Evolutionary conservation across 371 early-diverging fungal genomes (phyloP).

Genomic region (Cokeromyces recurvatus): DNA sequence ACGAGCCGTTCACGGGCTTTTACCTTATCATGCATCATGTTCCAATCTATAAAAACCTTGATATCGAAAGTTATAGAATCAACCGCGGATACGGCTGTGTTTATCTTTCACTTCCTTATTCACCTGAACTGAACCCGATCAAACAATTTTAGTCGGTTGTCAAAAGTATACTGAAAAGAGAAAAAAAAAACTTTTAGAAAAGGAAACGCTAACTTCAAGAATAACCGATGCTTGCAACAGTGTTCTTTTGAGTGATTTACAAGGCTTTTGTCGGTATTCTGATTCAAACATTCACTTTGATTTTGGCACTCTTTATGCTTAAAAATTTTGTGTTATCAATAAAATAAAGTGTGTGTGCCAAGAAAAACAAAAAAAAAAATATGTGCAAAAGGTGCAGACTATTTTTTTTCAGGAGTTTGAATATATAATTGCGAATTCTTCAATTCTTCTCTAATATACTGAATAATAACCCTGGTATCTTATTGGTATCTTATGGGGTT

Average conservation of each 20-base stretch:
- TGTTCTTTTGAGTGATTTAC: not conserved
- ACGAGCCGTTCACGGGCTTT: slow-evolving; percentile 5
- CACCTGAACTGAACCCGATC: slow-evolving; percentile 5
- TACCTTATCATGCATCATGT: slow-evolving; percentile 7
- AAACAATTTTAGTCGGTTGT: slow-evolving; percentile 8
- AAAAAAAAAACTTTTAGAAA: not conserved
- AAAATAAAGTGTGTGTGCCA: no score
- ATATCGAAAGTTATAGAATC: not conserved
- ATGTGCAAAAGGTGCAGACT: no score
- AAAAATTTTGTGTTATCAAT: no score
- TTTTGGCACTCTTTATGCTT: no score
- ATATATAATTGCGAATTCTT: no score
- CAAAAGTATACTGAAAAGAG: slow-evolving; percentile 5
- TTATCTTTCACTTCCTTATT: slow-evolving; percentile 1
- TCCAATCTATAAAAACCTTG: slow-evolving; percentile 5
- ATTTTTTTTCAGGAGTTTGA: no score
- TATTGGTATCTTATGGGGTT: no score
- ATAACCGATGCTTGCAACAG: slow-evolving; percentile 6
- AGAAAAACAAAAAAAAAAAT: no score
- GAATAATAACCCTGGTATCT: no score
- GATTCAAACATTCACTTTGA: not conserved
- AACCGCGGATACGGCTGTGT: slow-evolving; percentile 2
- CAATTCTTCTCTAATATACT: no score
- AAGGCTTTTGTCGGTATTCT: slow-evolving; percentile 4
- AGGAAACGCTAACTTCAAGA: not conserved